These are phyloP conservation scores for Sporobolomyces roseus DNA, from an alignment of 768 basidiomycete genomes.

Conservation along the genomic window DNA sequence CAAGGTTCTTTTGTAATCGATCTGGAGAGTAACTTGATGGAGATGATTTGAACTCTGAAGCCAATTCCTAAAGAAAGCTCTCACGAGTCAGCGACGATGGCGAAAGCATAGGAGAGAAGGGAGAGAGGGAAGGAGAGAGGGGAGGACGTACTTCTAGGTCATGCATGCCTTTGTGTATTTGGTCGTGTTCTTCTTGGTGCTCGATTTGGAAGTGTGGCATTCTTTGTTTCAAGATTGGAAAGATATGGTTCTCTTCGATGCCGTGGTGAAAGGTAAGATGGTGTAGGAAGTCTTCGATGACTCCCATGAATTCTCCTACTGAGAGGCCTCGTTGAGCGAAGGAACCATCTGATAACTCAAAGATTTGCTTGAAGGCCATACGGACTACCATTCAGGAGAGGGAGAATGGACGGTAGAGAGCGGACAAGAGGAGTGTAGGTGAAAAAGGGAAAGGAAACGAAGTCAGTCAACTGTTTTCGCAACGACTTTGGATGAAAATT, in stretches of 20 bases:
- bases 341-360: conserved; percentile 74
- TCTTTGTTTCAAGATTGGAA: conserved; percentile 48
- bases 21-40: conserved; percentile 45
- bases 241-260: conserved; percentile 47
- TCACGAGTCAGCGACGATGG: background rate
- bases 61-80: conserved; percentile 3
- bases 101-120: no score
- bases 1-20: conserved; percentile 45
- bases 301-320: conserved; percentile 17
- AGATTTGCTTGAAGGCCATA: conserved; percentile 56
- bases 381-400: no score
- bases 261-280: conserved; percentile 26
- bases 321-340: conserved; percentile 58
- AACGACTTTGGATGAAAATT: no score
- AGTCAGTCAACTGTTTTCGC: no score
- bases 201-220: conserved; percentile 50
- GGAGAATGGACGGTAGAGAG: no score
- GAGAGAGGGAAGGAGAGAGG: no score
- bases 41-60: conserved; percentile 39
- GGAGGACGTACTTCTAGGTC: conserved; percentile 9
- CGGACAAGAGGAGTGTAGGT: no score
- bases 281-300: conserved; percentile 14
- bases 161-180: conserved; percentile 46
- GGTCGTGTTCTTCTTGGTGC: conserved; percentile 48
- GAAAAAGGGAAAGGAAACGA: no score